phyloP scores from a whole-genome alignment of 148 eudicot genomes.

The Nyssa sinensis region DNA sequence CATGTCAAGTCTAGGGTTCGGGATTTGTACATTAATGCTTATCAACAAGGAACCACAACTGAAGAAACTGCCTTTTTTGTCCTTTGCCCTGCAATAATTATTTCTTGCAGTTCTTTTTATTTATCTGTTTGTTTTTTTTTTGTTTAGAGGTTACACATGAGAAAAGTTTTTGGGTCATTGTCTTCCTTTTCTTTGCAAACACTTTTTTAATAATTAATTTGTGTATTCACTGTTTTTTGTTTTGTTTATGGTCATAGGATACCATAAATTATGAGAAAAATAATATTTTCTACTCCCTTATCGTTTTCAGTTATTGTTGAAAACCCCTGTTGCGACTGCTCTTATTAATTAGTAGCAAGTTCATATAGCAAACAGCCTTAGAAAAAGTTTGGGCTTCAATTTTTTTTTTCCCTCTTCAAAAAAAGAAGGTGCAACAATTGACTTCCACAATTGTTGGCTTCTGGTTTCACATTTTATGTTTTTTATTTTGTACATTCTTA shows the following conservation, averaged over 20 bases:
- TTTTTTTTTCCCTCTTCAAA: neutral
- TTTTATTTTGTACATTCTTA: neutral
- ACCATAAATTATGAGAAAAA: no score
- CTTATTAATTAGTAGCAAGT: neutral
- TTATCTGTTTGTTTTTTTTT: no score
- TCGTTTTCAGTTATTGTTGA: no score
- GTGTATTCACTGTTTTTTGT: no score
- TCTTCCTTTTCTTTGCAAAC: no score
- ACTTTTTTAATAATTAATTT: no score
- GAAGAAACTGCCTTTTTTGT: conserved; percentile 23
- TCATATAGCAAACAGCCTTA: neutral
- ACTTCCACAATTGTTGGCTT: neutral
- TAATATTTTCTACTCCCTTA: no score
- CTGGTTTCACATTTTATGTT: conserved; percentile 2
- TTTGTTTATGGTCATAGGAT: no score
- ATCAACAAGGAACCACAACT: neutral
- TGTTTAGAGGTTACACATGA: no score
- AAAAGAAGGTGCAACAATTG: neutral
- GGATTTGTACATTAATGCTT: neutral
- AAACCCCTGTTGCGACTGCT: no score
- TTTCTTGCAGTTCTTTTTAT: neutral
- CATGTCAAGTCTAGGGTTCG: conserved; percentile 7
- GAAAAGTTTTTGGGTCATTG: no score
- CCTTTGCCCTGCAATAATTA: conserved; percentile 1
- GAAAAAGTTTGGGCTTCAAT: conserved; percentile 1